Conservation (phyloP, 2,329 filamentous ascomycete species). For the Trichoderma simmonsii region DNA sequence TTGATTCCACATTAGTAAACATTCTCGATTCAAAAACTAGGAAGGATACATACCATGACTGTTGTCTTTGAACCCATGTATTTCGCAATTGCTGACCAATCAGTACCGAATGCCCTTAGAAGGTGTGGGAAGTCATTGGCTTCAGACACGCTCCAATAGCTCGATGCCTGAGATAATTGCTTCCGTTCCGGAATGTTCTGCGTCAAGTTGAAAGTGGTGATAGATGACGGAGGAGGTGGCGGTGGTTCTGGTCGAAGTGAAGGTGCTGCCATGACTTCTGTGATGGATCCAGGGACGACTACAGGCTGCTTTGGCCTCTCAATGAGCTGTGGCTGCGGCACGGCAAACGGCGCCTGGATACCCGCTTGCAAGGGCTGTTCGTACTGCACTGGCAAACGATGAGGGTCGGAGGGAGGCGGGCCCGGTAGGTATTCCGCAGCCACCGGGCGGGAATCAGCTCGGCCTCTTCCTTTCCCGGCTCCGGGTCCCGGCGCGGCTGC, state of each 20-base stretch:
- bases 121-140: slow-evolving; percentile 72
- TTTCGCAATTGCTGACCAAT: slow-evolving; percentile 71
- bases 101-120: slow-evolving; percentile 71
- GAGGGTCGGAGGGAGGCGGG: slow-evolving; percentile 38
- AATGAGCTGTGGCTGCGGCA: slow-evolving; percentile 30
- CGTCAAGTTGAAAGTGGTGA: slow-evolving; percentile 50
- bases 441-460: slow-evolving; percentile 50
- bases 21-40: not conserved
- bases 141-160: slow-evolving; percentile 86
- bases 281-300: slow-evolving; percentile 39
- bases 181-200: slow-evolving; percentile 47
- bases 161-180: slow-evolving; percentile 61
- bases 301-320: slow-evolving; percentile 37
- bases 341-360: slow-evolving; percentile 42
- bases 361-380: slow-evolving; percentile 40
- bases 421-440: slow-evolving; percentile 41
- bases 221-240: slow-evolving; percentile 44
- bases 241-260: slow-evolving; percentile 54
- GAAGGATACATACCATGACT: slow-evolving; percentile 65
- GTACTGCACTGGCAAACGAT: slow-evolving; percentile 42
- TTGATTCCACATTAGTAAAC: not conserved
- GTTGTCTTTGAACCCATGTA: slow-evolving; percentile 82
- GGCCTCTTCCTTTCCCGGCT: slow-evolving; percentile 47
- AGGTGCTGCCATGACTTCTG: slow-evolving; percentile 56
- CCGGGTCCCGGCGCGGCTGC: slow-evolving; percentile 44